Conservation (phyloP, 768 basidiomycete genomes). For the Mycena capillaripes region DNA sequence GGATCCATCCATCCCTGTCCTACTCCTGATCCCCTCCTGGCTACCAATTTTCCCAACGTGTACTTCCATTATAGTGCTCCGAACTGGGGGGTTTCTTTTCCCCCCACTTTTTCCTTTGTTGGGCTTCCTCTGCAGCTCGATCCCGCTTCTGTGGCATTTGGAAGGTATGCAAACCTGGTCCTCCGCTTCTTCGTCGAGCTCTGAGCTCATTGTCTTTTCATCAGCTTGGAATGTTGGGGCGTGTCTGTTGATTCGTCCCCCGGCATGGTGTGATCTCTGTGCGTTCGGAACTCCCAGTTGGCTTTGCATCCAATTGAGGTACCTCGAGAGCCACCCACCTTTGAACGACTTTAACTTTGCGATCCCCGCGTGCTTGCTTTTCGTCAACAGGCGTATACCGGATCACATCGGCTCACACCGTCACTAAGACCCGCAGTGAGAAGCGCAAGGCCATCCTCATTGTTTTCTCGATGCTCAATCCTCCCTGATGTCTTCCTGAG, state of each 20-base stretch:
- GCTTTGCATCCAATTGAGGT: neutral
- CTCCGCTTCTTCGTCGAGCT: constrained; percentile 62
- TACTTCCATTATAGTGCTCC: constrained; percentile 44
- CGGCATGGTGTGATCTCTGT: neutral
- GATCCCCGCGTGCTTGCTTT: too few relatives aligned
- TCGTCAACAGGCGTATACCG: too few relatives aligned
- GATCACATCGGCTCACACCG: too few relatives aligned
- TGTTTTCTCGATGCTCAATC: too few relatives aligned
- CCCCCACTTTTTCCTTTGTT: constrained; percentile 68
- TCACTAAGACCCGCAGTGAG: too few relatives aligned
- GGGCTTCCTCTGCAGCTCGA: constrained; percentile 67
- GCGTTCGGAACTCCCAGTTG: too few relatives aligned
- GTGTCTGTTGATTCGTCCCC: neutral
- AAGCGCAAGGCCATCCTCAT: too few relatives aligned
- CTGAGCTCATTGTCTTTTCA: constrained; percentile 59
- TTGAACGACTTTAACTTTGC: neutral
- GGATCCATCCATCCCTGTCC: neutral
- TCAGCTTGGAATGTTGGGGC: neutral
- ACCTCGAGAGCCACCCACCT: too few relatives aligned
- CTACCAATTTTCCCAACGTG: constrained; percentile 12
- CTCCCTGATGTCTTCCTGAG: neutral
- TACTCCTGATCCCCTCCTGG: too few relatives aligned
- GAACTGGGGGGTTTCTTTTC: constrained; percentile 62
- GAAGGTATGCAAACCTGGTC: constrained; percentile 55
- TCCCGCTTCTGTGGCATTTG: constrained; percentile 80